These are phyloP conservation scores for Corynespora cassiicola DNA, from an alignment of 2,329 filamentous ascomycete genomes.

Conservation along the genomic window DNA sequence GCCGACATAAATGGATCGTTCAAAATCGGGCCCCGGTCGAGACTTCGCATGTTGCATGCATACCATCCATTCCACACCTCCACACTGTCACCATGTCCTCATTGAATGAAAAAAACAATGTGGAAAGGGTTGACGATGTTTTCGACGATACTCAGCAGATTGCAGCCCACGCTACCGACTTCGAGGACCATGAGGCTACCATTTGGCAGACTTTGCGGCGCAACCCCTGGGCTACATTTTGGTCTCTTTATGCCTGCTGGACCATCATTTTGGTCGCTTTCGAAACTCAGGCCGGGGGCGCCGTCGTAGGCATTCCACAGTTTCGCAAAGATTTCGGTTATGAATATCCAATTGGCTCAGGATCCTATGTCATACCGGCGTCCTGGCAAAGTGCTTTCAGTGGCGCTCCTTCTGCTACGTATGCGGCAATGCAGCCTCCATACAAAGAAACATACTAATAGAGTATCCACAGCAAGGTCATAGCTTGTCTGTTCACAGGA, in stretches of 20 bases:
- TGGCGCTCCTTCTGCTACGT: slow-evolving; percentile 47
- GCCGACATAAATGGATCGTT: no score
- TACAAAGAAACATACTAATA: not conserved
- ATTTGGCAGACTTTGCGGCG: slow-evolving; percentile 15
- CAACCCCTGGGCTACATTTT: slow-evolving; percentile 29
- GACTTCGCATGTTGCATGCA: no score
- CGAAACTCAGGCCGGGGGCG: slow-evolving; percentile 48
- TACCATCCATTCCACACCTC: no score
- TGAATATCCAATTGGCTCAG: slow-evolving; percentile 30
- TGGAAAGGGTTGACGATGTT: no score
- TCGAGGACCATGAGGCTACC: slow-evolving; percentile 12
- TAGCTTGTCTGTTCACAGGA: slow-evolving; percentile 38
- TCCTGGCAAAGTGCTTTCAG: slow-evolving; percentile 53
- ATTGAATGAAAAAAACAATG: no score
- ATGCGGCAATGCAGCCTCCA: slow-evolving; percentile 11
- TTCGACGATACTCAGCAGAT: slow-evolving; percentile 7
- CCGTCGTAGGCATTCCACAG: slow-evolving; percentile 48
- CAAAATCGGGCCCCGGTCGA: no score
- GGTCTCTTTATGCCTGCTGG: slow-evolving; percentile 49
- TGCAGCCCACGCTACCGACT: slow-evolving; percentile 10
- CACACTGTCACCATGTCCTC: no score
- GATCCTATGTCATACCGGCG: slow-evolving; percentile 46
- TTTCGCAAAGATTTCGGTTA: slow-evolving; percentile 54
- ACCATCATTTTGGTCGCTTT: slow-evolving; percentile 46
- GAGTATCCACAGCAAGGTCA: slow-evolving; percentile 21